Evolutionary conservation across 352 stramenopile genomes (phyloP).

Genomic region (Globisporangium paroecandrum): DNA sequence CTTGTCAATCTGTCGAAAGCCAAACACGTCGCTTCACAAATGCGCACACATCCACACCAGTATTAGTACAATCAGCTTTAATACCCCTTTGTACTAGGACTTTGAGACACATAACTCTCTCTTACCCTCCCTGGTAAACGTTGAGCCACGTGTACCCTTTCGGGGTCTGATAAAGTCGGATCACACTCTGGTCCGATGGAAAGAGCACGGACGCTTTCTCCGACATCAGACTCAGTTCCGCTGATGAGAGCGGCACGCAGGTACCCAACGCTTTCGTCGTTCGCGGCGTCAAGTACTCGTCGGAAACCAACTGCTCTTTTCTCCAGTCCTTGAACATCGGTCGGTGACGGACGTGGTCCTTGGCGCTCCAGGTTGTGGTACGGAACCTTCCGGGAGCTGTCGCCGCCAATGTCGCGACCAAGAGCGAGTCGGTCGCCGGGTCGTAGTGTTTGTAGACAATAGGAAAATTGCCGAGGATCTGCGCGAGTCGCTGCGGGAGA

Average conservation of each 20-base stretch:
- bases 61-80: not conserved
- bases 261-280: slow-evolving; percentile 36
- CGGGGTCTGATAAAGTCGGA: slow-evolving; percentile 46
- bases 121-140: slow-evolving; percentile 56
- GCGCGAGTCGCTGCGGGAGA: slow-evolving; percentile 58
- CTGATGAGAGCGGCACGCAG: slow-evolving; percentile 50
- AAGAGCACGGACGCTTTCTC: slow-evolving; percentile 54
- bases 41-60: not conserved
- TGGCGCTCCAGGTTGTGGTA: slow-evolving; percentile 42
- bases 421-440: slow-evolving; percentile 44
- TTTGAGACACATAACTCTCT: not conserved
- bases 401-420: slow-evolving; percentile 42
- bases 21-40: slow-evolving; percentile 53
- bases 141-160: slow-evolving; percentile 50
- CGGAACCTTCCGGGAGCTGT: slow-evolving; percentile 52
- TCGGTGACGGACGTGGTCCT: slow-evolving; percentile 61
- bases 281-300: slow-evolving; percentile 66
- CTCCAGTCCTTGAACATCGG: slow-evolving; percentile 69
- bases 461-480: slow-evolving; percentile 39
- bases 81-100: not conserved
- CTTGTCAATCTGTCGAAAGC: slow-evolving; percentile 31
- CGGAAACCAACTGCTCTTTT: slow-evolving; percentile 28
- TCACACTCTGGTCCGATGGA: slow-evolving; percentile 65
- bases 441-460: slow-evolving; percentile 51
- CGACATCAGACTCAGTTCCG: slow-evolving; percentile 37